phyloP scores from a whole-genome alignment of 805 yeast species.

The Candida fluviatilis region DNA sequence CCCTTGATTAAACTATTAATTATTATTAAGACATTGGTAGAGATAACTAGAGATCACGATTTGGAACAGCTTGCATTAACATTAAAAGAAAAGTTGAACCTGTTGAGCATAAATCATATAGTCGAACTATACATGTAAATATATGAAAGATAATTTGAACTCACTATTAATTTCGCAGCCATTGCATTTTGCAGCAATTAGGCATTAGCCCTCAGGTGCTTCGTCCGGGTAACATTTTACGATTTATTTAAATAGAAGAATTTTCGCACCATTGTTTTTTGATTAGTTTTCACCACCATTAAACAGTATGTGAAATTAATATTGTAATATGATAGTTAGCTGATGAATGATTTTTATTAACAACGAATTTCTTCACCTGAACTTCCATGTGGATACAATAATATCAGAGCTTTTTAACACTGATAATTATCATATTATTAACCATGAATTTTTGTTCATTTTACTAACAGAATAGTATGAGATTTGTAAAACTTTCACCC shows the following conservation, averaged over 20 bases:
- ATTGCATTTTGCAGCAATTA: too few relatives aligned
- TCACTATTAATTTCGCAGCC: background rate
- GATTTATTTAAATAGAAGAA: conserved; percentile 1
- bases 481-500: background rate
- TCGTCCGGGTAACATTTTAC: conserved; percentile 1
- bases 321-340: background rate
- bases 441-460: background rate
- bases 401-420: conserved; percentile 71
- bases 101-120: background rate
- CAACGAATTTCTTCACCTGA: conserved; percentile 73
- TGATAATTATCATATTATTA: conserved; percentile 27
- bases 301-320: conserved; percentile 4
- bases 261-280: background rate
- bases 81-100: background rate
- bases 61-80: background rate
- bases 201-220: too few relatives aligned
- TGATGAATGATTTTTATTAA: conserved; percentile 32
- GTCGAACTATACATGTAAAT: background rate
- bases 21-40: background rate
- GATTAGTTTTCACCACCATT: background rate
- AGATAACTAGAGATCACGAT: background rate
- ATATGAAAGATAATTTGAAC: too few relatives aligned
- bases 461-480: conserved; percentile 2
- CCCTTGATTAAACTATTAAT: conserved; percentile 6
- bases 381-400: conserved; percentile 51